phyloP scores from a whole-genome alignment of 495 filamentous ascomycete genomes.

The Aspergillus avenaceus region DNA sequence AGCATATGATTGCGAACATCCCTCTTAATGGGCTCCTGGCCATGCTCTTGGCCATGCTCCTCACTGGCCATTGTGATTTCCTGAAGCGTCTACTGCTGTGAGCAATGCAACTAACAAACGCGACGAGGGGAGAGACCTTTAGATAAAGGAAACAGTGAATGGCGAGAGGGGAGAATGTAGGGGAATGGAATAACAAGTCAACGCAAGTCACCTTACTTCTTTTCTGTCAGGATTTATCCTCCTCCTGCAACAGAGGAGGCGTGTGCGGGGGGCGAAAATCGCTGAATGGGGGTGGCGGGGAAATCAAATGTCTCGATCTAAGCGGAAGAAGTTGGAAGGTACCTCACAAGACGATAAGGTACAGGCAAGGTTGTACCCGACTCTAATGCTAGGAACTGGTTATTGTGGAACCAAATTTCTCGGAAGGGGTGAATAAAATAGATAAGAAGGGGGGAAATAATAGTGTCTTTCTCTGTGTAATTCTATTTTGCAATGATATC shows the following conservation, averaged over 20 bases:
- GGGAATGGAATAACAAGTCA: not conserved
- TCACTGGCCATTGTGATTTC: slow-evolving; percentile 23
- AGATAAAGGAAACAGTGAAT: not conserved
- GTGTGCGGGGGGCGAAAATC: slow-evolving; percentile 5
- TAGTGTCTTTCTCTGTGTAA: not conserved
- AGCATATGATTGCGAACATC: slow-evolving; percentile 79
- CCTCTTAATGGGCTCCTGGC: slow-evolving; percentile 42
- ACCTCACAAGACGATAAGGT: not conserved
- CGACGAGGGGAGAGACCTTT: not conserved
- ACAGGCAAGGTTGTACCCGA: not conserved
- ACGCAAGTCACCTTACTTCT: not conserved
- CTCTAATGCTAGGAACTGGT: not conserved
- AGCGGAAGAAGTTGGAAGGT: not conserved
- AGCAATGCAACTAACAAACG: not conserved
- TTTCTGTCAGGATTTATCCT: not conserved
- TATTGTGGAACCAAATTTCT: not conserved
- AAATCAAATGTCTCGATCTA: not conserved
- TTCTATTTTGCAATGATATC: not conserved
- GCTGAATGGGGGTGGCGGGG: slow-evolving; percentile 14
- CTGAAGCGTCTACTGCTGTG: not conserved
- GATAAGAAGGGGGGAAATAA: not conserved
- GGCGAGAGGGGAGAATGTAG: not conserved
- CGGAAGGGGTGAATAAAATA: not conserved
- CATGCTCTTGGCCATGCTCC: slow-evolving; percentile 33
- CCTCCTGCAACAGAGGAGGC: slow-evolving; percentile 3